Base-by-base conservation (phyloP, 139 green algal genomes). In the Mychonastes homosphaera region DNA sequence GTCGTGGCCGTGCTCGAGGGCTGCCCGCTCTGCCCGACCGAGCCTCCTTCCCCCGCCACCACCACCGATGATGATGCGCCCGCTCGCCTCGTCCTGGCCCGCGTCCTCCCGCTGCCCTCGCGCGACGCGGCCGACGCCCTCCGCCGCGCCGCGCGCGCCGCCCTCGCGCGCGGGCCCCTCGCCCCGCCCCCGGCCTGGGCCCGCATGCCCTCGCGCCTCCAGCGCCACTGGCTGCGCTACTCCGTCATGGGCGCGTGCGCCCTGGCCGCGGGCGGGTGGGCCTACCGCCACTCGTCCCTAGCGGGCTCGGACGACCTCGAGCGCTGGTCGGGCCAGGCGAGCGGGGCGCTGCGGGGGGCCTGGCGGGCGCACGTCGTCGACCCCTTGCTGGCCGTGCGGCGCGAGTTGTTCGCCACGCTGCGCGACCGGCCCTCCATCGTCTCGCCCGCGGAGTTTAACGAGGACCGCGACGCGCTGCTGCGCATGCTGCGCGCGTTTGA, bases 401-500 rank as follows among this genome's bases (percentile, higher is more conserved):
- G 84, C 36, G 84, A 94, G 76, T 79, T 94, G 29, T 90, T 90
- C 55, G 69, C 73, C 30, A 94, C 85, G 13, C 88, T 91, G 59
- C 63, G 83, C 21, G 59, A 74, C 23, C 60, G 56, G 15, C 45
- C 45, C 13, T 63, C 45, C 56, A 81, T 67, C 29, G 60, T 67
- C 18, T 53, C 35, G 29, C 45, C 12, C 16, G 59, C 34, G 1
- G 86, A 92, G 40, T 94, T 86, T 54, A 71, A 85, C 44, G 64
- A 71, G 6, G 80, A 86, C 52, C 75, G 78, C 38, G 61, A 76
- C 30, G 83, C 74, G 18, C 73, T 90, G 61, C 33, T 78, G 62
- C 74, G 88, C 47, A 95, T 91, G 80, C 85, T 96, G 15, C 48
- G 62, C 9, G 79, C 87, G 26, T 95, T 95, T 43, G 49, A 87